Conservation (phyloP, 1,284 basidiomycete species). For the Ceratobasidium sp. region DNA sequence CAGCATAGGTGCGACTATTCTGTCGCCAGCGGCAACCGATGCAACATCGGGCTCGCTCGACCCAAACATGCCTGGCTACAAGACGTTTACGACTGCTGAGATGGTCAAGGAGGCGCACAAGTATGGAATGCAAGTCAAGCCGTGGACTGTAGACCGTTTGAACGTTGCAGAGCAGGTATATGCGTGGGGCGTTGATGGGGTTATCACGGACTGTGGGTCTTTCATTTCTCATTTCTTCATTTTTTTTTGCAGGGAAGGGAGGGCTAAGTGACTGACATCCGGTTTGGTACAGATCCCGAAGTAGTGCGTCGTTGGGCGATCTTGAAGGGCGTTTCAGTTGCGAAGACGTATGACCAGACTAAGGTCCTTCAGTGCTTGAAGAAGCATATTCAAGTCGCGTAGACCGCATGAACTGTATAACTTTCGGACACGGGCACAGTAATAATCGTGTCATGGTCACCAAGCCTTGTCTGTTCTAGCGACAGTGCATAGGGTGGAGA, state of each 20-base stretch:
- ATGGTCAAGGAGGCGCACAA: constrained; percentile 77
- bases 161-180: constrained; percentile 72
- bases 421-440: too few relatives aligned
- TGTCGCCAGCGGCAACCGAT: constrained; percentile 71
- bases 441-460: too few relatives aligned
- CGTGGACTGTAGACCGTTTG: constrained; percentile 77
- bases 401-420: neutral
- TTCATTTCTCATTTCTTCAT: neutral
- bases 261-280: neutral
- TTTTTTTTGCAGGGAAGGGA: too few relatives aligned
- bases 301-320: constrained; percentile 67
- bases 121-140: constrained; percentile 73
- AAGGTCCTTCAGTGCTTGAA: constrained; percentile 70
- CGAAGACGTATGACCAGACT: constrained; percentile 68
- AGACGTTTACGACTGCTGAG: constrained; percentile 71
- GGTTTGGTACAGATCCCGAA: constrained; percentile 63
- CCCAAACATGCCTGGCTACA: constrained; percentile 63
- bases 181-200: constrained; percentile 75
- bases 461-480: too few relatives aligned
- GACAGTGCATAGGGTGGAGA: neutral
- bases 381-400: constrained; percentile 58
- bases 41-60: constrained; percentile 61
- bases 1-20: constrained; percentile 72
- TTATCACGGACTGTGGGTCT: constrained; percentile 73
- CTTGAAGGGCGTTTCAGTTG: constrained; percentile 65